Evolutionary conservation across 2,329 filamentous ascomycete genomes (phyloP).

Genomic region (Chrysoporthe cubensis): DNA sequence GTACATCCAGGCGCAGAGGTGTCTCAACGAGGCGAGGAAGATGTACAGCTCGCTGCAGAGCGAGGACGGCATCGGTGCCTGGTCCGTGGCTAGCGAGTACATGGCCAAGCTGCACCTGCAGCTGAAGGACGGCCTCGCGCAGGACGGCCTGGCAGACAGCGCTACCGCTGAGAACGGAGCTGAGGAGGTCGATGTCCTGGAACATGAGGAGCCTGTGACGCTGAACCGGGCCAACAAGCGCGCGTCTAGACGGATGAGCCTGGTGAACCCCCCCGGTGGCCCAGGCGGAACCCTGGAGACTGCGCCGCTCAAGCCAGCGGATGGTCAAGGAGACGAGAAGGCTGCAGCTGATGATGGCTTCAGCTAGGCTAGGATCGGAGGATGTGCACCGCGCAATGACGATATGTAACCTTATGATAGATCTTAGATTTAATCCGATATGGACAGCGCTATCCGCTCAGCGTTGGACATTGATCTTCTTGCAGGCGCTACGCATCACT

Average conservation of each 20-base stretch:
- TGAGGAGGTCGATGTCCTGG: constrained; percentile 46
- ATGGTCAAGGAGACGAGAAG: constrained; percentile 9
- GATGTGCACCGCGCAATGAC: constrained; percentile 1
- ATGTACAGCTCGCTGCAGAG: constrained; percentile 57
- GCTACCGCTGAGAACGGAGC: constrained; percentile 36
- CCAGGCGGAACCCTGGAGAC: constrained; percentile 38
- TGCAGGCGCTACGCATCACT: neutral
- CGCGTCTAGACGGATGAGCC: constrained; percentile 58
- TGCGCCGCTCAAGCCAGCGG: constrained; percentile 36
- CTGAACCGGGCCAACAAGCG: constrained; percentile 48
- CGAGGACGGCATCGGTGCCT: constrained; percentile 56
- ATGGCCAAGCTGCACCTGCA: constrained; percentile 55
- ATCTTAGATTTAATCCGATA: constrained; percentile 18
- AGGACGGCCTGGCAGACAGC: constrained; percentile 33
- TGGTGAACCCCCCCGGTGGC: constrained; percentile 45
- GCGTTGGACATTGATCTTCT: neutral
- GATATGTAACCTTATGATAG: constrained; percentile 26
- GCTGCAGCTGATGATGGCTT: constrained; percentile 35
- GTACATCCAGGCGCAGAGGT: constrained; percentile 75
- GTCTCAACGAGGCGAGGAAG: constrained; percentile 69
- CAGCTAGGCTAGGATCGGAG: constrained; percentile 29
- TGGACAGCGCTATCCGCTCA: constrained; percentile 9
- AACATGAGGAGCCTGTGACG: constrained; percentile 59
- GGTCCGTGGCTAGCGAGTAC: constrained; percentile 55
- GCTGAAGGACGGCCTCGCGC: constrained; percentile 52